Evolutionary conservation across 805 yeast genomes (phyloP), one percentile per base, ranked within the genome.

Genomic region (Tetrapisispora namnaoensis): DNA sequence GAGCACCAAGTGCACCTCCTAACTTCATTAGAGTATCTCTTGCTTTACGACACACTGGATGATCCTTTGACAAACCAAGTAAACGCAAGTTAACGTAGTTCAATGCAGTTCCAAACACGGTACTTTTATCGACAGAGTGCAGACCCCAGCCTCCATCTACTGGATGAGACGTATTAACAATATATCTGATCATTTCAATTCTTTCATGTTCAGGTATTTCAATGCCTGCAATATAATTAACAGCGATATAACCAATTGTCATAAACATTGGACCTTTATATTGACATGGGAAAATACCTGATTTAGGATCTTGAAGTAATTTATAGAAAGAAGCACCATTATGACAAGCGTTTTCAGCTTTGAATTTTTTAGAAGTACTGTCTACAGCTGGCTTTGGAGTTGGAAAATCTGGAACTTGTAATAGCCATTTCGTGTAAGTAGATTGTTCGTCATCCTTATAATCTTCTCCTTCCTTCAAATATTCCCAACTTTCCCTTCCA

Each of bases 91-190:
- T 70, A 8, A 91, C 83, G 65, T 93, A 93, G 66, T 89, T 90
- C 56, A 93, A 75, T 0, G 86, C 73, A 1, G 99, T 93, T 5
- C 99, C 99, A 64, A 90, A 90, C 55, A 93, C 93, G 0, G 99
- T 93, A 9, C 93, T 82, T 63, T 91, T 93, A 63, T 93, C 99
- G 46, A 79, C 81, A 4, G 89, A 79, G 63, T 93, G 97, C 37
- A 93, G 72, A 0, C 99, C 99, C 99, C 99, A 93, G 2, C 99
- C 99, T n/a, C 99, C 99, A 66, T 93, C 99, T 0, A 90, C 96
- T 0, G 97, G 97, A 63, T 93, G 96, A 0, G 97, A 83, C 0
- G 87, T 77, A 63, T 93, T 93, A n/a, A 88, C 86, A 17, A 93
- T 68, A 61, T 90, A 93, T 51, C 99, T 74, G 27, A 85, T 79